Percentiles rank a stretch among this genome's conserved stretches.
Evolutionary conservation across 768 basidiomycete genomes (phyloP).

Genomic region (Pleurotus salmoneostramineus): DNA sequence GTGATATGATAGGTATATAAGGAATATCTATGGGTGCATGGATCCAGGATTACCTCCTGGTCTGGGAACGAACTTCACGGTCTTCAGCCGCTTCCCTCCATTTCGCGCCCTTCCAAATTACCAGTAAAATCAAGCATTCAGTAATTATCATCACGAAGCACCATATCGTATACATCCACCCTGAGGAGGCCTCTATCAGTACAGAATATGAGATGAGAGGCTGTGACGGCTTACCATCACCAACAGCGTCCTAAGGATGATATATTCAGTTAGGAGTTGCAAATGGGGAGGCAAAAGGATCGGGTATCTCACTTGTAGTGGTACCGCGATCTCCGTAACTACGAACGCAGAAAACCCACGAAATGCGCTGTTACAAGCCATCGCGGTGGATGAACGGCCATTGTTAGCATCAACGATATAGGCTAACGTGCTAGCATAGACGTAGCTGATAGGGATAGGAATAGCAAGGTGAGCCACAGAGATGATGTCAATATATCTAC

Average conservation of each 20-base stretch:
- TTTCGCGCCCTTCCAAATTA: conserved; percentile 49
- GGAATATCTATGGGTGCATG: too few relatives aligned
- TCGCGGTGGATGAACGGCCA: conserved; percentile 73
- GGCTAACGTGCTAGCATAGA: conserved; percentile 45
- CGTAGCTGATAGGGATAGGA: conserved; percentile 23
- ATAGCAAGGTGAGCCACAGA: conserved; percentile 28
- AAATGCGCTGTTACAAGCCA: conserved; percentile 74
- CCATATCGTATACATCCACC: conserved; percentile 72
- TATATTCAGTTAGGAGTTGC: background rate
- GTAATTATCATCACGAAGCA: conserved; percentile 44
- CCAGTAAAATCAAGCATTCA: conserved; percentile 55
- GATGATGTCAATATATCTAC: conserved; percentile 14
- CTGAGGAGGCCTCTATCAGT: conserved; percentile 16
- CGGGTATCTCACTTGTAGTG: conserved; percentile 50
- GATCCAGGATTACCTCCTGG: too few relatives aligned
- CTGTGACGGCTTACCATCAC: conserved; percentile 51
- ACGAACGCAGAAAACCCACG: conserved; percentile 68
- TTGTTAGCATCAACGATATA: conserved; percentile 87
- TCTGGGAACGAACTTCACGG: conserved; percentile 23
- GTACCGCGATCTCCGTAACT: conserved; percentile 69
- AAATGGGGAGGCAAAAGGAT: background rate
- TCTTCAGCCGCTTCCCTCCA: conserved; percentile 56
- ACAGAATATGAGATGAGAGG: background rate
- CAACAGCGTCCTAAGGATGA: conserved; percentile 49
- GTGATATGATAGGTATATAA: too few relatives aligned